Conservation (phyloP, 805 yeast species). For the Metschnikowia aberdeeniae region DNA sequence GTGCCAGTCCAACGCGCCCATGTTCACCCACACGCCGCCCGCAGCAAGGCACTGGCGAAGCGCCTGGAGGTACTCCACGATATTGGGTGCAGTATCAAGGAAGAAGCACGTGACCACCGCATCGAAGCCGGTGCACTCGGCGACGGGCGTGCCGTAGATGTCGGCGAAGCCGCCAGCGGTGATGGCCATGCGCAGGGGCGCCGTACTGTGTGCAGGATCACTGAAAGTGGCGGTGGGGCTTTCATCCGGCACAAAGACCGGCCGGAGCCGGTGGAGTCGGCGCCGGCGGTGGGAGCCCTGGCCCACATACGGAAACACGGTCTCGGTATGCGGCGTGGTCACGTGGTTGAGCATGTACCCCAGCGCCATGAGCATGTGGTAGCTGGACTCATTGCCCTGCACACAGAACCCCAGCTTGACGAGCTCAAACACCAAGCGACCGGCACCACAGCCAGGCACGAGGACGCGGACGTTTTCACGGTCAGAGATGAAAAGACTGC, state of each 20-base stretch:
- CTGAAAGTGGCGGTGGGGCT: constrained; percentile 35
- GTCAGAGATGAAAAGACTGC: constrained; percentile 32
- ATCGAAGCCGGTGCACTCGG: constrained; percentile 30
- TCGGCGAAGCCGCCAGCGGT: constrained; percentile 71
- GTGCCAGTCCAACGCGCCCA: constrained; percentile 73
- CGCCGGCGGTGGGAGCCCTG: constrained; percentile 43
- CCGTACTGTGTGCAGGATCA: background rate
- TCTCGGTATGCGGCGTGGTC: constrained; percentile 32
- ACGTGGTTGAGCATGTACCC: constrained; percentile 51
- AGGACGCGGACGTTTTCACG: constrained; percentile 43
- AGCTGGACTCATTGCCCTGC: constrained; percentile 67
- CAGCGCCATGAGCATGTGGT: constrained; percentile 59
- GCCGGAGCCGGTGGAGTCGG: constrained; percentile 47
- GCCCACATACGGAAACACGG: constrained; percentile 54
- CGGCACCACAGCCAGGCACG: constrained; percentile 65
- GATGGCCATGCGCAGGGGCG: constrained; percentile 56
- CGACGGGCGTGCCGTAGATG: constrained; percentile 48
- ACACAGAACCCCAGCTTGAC: constrained; percentile 52
- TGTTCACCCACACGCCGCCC: constrained; percentile 57
- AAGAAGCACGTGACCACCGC: constrained; percentile 55
- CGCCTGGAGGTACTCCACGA: constrained; percentile 52
- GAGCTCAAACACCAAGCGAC: constrained; percentile 53
- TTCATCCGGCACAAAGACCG: constrained; percentile 51
- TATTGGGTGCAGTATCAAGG: constrained; percentile 59
- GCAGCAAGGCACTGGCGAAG: constrained; percentile 42